These are phyloP conservation scores for Aegilops tauschii DNA, from an alignment of 176 grass and related monocot genomes.

Conservation along the genomic window DNA sequence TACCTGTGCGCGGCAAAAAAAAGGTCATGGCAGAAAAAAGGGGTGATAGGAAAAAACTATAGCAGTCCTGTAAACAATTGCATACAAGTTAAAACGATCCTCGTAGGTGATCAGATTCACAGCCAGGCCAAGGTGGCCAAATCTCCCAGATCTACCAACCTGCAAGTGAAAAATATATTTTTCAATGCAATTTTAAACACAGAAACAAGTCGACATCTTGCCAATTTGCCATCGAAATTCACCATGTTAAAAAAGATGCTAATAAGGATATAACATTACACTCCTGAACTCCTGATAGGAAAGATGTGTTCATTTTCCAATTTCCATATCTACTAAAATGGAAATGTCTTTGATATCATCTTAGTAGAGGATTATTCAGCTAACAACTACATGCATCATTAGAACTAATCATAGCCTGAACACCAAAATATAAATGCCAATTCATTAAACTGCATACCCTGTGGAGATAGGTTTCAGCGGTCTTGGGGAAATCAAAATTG, in stretches of 20 bases:
- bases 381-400: not conserved
- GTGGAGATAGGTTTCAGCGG: conserved; percentile 88
- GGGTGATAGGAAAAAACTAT: not conserved
- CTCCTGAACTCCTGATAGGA: not conserved
- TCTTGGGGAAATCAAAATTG: conserved; percentile 97
- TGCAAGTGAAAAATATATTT: conserved; percentile 22
- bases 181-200: not conserved
- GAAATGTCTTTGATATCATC: not conserved
- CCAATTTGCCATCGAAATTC: not conserved
- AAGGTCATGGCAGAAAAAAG: not conserved
- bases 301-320: not conserved
- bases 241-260: not conserved
- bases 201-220: not conserved
- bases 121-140: conserved; percentile 87
- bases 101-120: conserved; percentile 94
- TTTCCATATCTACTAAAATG: not conserved
- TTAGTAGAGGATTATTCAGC: not conserved
- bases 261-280: conserved; percentile 2
- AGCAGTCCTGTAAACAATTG: not conserved
- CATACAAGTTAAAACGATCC: conserved; percentile 93
- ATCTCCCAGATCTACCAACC: conserved; percentile 95
- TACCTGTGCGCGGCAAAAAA: conserved; percentile 40
- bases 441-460: conserved; percentile 56
- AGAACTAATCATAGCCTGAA: not conserved
- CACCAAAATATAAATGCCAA: not conserved